Evolutionary conservation across 352 stramenopile genomes (phyloP), one percentile per base, ranked within the genome.

Genomic region (Phytophthora fragariae): DNA sequence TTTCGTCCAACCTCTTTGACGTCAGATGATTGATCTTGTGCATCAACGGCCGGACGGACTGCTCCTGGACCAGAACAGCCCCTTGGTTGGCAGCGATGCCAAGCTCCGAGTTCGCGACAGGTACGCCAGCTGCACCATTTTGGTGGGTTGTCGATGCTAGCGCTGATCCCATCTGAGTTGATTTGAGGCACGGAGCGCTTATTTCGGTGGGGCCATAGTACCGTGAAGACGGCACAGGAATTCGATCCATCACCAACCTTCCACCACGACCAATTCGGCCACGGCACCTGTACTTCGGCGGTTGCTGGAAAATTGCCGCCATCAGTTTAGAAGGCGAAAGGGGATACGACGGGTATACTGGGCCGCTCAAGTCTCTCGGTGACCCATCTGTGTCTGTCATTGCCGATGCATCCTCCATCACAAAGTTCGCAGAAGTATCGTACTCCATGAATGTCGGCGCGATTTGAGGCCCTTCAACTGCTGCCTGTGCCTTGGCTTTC

Each of bases 371-470:
- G 17, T 79, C 70, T 31, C 68, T 55, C 6, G 70, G 70, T 1
- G 73, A 79, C 10, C 65, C 55, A 8, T 84, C 63, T 11, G 78
- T 80, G 39, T 81, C 74, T 41, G 70, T 81, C 47, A 54, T 54
- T n/a, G 47, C 47, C 17, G 47, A 54, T 33, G 52, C 50, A 29
- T 83, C 70, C 17, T 82, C 72, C 72, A 91, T 84, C 24, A 72
- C 75, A 49, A 92, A 92, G 63, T 93, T 93, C 31, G 73, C 64
- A 6, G 84, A 83, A 9, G 86, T 90, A 49, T 93, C 86, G 63
- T 93, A 93, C 35, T 94, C 86, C 81, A 95, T 87, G 58, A 95
- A 95, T 9, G 82, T 73, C 14, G 74, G 71, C 29, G 75, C 71
- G 24, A 79, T 79, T 61, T 82, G 75, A 14, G 75, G 75, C 14